These are phyloP conservation scores for Botryotinia convoluta DNA, from an alignment of 2,329 filamentous ascomycete species.

Conservation along the genomic window DNA sequence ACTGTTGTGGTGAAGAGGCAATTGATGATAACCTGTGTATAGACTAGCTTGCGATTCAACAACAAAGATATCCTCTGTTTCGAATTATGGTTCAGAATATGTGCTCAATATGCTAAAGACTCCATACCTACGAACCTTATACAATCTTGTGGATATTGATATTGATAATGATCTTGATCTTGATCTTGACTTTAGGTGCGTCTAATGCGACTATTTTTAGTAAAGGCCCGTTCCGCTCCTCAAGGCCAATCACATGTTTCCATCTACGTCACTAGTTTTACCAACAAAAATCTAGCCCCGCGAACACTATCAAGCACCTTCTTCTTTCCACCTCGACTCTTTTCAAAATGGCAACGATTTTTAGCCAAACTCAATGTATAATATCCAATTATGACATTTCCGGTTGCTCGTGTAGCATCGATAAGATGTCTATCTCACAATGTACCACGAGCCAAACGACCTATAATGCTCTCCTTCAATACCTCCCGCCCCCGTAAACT, in stretches of 20 bases:
- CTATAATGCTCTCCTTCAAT: slow-evolving; percentile 19
- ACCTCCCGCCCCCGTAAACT: slow-evolving; percentile 7
- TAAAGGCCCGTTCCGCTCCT: background rate
- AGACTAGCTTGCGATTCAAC: slow-evolving; percentile 30
- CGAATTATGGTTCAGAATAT: background rate
- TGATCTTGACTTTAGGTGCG: background rate
- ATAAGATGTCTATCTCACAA: slow-evolving; percentile 31
- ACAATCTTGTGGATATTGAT: background rate
- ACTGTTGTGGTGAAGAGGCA: background rate
- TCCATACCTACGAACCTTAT: background rate
- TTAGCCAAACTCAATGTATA: slow-evolving; percentile 32
- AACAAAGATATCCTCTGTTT: slow-evolving; percentile 22
- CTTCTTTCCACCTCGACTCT: slow-evolving; percentile 22
- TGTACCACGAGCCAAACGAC: slow-evolving; percentile 23
- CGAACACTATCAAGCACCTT: slow-evolving; percentile 24
- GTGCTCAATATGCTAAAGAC: background rate
- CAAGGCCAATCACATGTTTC: slow-evolving; percentile 28
- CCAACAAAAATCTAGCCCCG: slow-evolving; percentile 17
- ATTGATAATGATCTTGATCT: background rate
- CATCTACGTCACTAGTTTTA: slow-evolving; percentile 32
- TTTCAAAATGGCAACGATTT: slow-evolving; percentile 23
- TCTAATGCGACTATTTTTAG: slow-evolving; percentile 9
- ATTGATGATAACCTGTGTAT: slow-evolving; percentile 29
- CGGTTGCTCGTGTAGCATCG: slow-evolving; percentile 32
- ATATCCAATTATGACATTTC: slow-evolving; percentile 31